Conservation (phyloP, 805 yeast genomes). For the Hanseniaspora meyeri region DNA sequence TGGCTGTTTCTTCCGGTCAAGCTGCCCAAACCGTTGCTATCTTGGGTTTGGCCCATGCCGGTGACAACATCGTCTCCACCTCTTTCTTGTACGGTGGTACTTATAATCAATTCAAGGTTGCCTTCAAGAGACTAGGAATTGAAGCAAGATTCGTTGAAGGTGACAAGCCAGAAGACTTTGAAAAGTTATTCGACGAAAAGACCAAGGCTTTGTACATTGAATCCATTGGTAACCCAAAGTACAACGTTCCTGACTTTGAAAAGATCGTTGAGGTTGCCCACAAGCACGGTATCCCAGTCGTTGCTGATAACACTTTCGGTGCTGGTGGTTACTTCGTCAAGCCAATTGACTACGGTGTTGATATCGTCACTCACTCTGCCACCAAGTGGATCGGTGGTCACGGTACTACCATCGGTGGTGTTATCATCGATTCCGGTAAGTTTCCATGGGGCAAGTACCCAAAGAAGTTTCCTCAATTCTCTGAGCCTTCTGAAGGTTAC, state of each 20-base stretch:
- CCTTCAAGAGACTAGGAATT: constrained; percentile 79
- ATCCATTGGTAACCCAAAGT: constrained; percentile 85
- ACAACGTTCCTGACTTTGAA: constrained; percentile 84
- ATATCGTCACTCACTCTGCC: constrained; percentile 84
- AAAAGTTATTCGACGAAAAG: constrained; percentile 58
- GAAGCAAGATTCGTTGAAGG: constrained; percentile 77
- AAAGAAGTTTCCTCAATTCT: constrained; percentile 80
- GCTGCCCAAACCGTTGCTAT: constrained; percentile 86
- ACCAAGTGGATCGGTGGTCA: constrained; percentile 98
- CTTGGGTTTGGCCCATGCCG: constrained; percentile 69
- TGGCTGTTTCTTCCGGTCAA: constrained; percentile 90
- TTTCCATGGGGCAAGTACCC: constrained; percentile 85
- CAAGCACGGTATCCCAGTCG: constrained; percentile 74
- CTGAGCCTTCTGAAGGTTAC: constrained; percentile 83
- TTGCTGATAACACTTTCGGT: constrained; percentile 93
- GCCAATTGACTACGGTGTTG: constrained; percentile 84
- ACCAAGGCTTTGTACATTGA: constrained; percentile 87
- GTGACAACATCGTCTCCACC: constrained; percentile 83
- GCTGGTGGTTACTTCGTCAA: constrained; percentile 84
- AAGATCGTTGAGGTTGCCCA: constrained; percentile 65
- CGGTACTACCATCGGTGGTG: constrained; percentile 91
- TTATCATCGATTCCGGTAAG: constrained; percentile 77
- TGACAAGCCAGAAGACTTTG: constrained; percentile 61
- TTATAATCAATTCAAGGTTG: constrained; percentile 85
- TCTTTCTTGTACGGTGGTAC: constrained; percentile 91